Evolutionary conservation across 768 basidiomycete species (phyloP).

Genomic region (Cytidiella melzeri): DNA sequence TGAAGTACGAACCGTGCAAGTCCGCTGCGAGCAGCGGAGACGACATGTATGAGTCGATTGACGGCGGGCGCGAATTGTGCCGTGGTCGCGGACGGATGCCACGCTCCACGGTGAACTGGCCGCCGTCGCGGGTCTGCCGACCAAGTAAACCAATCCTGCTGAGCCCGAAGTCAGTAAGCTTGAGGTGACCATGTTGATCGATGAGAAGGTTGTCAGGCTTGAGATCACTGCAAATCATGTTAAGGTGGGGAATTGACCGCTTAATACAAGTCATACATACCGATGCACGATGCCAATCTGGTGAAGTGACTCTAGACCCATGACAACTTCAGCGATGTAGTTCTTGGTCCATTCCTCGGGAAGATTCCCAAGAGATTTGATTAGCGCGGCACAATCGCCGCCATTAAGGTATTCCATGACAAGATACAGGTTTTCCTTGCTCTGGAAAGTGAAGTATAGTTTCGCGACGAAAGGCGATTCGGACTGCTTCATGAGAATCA

Average conservation of each 20-base stretch:
- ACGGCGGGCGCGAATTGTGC: conserved; percentile 71
- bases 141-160: conserved; percentile 97
- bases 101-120: conserved; percentile 27
- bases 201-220: conserved; percentile 99
- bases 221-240: conserved; percentile 61
- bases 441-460: conserved; percentile 98
- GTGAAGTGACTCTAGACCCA: conserved; percentile 96
- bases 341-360: conserved; percentile 97
- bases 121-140: conserved; percentile 80
- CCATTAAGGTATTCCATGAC: conserved; percentile 99
- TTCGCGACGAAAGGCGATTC: conserved; percentile 98
- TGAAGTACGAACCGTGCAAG: conserved; percentile 70
- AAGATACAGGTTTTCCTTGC: conserved; percentile 96
- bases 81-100: conserved; percentile 39
- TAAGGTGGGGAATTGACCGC: conserved; percentile 2
- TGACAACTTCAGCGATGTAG: conserved; percentile 92
- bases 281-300: conserved; percentile 93
- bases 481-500: conserved; percentile 99
- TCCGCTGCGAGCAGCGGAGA: conserved; percentile 68
- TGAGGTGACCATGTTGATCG: conserved; percentile 93
- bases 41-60: conserved; percentile 74
- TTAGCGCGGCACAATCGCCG: conserved; percentile 94
- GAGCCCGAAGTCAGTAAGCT: conserved; percentile 96
- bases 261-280: conserved; percentile 38
- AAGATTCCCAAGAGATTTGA: conserved; percentile 90